Conservation (phyloP, 345 rosid genomes). For the Boechera divaricarpa region DNA sequence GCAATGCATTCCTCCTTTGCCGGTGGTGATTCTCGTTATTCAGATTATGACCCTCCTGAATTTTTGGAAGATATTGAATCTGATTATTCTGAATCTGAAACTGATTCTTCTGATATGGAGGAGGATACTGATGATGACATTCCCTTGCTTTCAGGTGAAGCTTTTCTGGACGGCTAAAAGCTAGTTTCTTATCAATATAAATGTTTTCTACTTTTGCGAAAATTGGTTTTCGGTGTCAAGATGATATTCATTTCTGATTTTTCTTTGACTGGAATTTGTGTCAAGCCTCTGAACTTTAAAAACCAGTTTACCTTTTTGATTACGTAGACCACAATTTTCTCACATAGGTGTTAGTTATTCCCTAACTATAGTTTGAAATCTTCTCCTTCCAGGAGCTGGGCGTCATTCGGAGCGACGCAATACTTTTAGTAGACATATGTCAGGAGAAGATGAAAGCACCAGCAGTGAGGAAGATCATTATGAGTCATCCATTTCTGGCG, state of each 20-base stretch:
- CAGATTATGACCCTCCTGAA: conserved; percentile 57
- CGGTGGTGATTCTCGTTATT: conserved; percentile 51
- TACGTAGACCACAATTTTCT: conserved; percentile 8
- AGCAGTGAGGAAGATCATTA: conserved; percentile 76
- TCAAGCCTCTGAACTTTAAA: conserved; percentile 5
- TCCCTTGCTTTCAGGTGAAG: conserved; percentile 68
- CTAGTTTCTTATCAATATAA: conserved; percentile 26
- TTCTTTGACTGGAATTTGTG: conserved; percentile 25
- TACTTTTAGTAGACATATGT: conserved; percentile 50
- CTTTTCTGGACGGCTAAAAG: conserved; percentile 15
- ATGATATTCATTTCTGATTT: neutral
- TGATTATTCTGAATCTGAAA: conserved; percentile 65
- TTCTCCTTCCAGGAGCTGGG: conserved; percentile 41
- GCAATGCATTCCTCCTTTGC: conserved; percentile 54
- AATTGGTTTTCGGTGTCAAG: conserved; percentile 7
- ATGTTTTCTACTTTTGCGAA: conserved; percentile 10
- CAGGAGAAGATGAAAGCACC: conserved; percentile 64
- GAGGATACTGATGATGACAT: conserved; percentile 75
- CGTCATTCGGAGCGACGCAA: conserved; percentile 38
- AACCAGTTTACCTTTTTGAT: neutral
- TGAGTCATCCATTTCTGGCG: conserved; percentile 76
- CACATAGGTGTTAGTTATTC: neutral
- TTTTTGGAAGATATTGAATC: conserved; percentile 63
- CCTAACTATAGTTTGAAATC: conserved; percentile 38
- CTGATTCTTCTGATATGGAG: conserved; percentile 90